Base-by-base conservation (phyloP, 2,329 filamentous ascomycete genomes). In the Diaporthe citrichinensis region DNA sequence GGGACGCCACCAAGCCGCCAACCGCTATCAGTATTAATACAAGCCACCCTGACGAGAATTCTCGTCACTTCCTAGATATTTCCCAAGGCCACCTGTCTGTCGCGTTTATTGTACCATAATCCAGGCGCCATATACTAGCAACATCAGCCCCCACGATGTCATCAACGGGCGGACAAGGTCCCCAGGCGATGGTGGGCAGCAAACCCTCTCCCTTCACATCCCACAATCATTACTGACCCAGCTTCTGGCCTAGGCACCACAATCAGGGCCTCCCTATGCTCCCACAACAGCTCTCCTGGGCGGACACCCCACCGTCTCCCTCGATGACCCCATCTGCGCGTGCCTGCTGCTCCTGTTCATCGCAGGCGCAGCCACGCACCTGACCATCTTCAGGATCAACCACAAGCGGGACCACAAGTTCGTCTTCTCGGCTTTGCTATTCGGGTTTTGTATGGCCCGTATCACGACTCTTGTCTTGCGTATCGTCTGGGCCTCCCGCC, bases 261-360 rank as follows among this genome's bases (percentile, higher is more conserved):
- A 53, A 17, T 76, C 76, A 10, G 82, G 82, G 4, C 83, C 83
- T 9, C 87, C 86, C 3, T 88, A 87, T 73, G 78, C 82, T 6
- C 85, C 87, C 3, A 80, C 78, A 17, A 83, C 79, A 17, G 91
- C 92, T 57, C 80, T 81, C 23, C 83, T 92, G 25, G 92, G 93
- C 74, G 90, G 92, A 34, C 78, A 84, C 10, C 93, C 94, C 2
- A 89, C 86, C 1, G 80, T 87, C 5, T 77, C 80, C 3, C 84
- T 93, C 77, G 94, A 96, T 81, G 87, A 92, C 10, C 92, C 93
- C 51, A 87, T 95, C 81, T 90, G 87, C 76, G 87, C 88, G 71
- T 88, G 94, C 74, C 90, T 95, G 77, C 82, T 95, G 20, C 81
- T 84, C 55, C 81, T 93, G 74, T 94, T 92, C 83, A 76, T 90